These are phyloP conservation scores for Trichosporon ovoides DNA, from an alignment of 1,284 basidiomycete genomes.

Conservation along the genomic window DNA sequence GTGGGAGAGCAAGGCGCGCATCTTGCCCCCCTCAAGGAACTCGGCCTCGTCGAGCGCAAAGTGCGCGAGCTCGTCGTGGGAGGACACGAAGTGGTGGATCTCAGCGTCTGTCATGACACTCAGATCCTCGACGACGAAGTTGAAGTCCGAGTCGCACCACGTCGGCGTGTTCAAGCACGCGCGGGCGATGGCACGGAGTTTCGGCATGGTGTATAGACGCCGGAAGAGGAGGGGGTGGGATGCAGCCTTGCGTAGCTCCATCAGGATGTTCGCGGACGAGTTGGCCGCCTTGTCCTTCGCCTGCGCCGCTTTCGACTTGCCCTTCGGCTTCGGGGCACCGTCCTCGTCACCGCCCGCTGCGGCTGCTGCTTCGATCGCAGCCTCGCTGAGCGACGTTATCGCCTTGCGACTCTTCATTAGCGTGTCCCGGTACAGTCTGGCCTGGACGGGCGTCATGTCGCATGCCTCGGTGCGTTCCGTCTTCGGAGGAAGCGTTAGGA, in stretches of 20 bases:
- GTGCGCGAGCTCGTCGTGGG: constrained; percentile 75
- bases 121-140: constrained; percentile 86
- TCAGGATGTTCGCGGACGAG: constrained; percentile 70
- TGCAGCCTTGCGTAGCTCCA: constrained; percentile 93
- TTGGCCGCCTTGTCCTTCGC: constrained; percentile 58
- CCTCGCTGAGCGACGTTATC: constrained; percentile 64
- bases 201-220: constrained; percentile 70
- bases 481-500: constrained; percentile 86
- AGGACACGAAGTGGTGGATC: constrained; percentile 65
- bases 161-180: constrained; percentile 85
- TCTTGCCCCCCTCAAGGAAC: constrained; percentile 86
- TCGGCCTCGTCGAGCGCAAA: constrained; percentile 68
- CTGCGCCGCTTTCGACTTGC: too few relatives aligned
- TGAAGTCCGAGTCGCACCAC: constrained; percentile 67
- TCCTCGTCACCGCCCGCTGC: constrained; percentile 35
- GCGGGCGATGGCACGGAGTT: constrained; percentile 68
- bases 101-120: constrained; percentile 87
- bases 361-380: constrained; percentile 35
- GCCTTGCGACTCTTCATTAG: constrained; percentile 72
- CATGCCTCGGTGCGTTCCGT: constrained; percentile 90
- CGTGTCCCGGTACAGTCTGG: constrained; percentile 76
- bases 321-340: constrained; percentile 27
- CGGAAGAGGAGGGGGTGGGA: constrained; percentile 95
- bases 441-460: constrained; percentile 80
- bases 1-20: constrained; percentile 67